Evolutionary conservation across 2,329 filamentous ascomycete species (phyloP).

Genomic region (Ophiostoma sp.): DNA sequence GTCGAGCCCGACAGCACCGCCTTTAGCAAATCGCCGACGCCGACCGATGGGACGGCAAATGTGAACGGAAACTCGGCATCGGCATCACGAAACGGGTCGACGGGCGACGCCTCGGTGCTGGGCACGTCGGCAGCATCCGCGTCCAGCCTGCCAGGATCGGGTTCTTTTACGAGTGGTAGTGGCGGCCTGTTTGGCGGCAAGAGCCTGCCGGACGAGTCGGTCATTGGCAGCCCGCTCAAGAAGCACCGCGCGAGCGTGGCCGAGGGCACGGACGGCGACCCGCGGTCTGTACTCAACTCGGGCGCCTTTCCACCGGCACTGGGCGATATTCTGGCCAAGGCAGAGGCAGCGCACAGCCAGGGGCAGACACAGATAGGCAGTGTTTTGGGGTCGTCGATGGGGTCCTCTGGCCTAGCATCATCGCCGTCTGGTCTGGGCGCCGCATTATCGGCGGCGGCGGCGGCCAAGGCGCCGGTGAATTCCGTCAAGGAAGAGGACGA

Average conservation of each 20-base stretch:
- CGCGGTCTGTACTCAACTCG: conserved; percentile 28
- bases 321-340: conserved; percentile 40
- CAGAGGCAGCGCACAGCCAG: conserved; percentile 33
- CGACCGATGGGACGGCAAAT: conserved; percentile 24
- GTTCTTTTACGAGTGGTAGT: not conserved
- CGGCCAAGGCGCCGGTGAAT: not conserved
- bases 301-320: conserved; percentile 37
- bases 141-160: not conserved
- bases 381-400: conserved; percentile 1
- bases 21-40: conserved; percentile 15
- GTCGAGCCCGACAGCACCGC: conserved; percentile 54
- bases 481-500: conserved; percentile 20
- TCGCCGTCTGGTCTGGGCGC: conserved; percentile 8
- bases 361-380: not conserved
- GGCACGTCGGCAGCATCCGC: conserved; percentile 2
- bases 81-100: conserved; percentile 32
- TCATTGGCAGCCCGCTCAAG: conserved; percentile 67
- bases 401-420: not conserved
- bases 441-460: not conserved
- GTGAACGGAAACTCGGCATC: not conserved
- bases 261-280: conserved; percentile 39
- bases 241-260: conserved; percentile 63
- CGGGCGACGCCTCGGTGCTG: conserved; percentile 29
- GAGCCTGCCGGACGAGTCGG: conserved; percentile 42
- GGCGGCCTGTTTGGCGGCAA: conserved; percentile 39